Evolutionary conservation across 1,139 yeast genomes (phyloP), one percentile per base, ranked within the genome.

Genomic region (Suhomyces coccinellae): DNA sequence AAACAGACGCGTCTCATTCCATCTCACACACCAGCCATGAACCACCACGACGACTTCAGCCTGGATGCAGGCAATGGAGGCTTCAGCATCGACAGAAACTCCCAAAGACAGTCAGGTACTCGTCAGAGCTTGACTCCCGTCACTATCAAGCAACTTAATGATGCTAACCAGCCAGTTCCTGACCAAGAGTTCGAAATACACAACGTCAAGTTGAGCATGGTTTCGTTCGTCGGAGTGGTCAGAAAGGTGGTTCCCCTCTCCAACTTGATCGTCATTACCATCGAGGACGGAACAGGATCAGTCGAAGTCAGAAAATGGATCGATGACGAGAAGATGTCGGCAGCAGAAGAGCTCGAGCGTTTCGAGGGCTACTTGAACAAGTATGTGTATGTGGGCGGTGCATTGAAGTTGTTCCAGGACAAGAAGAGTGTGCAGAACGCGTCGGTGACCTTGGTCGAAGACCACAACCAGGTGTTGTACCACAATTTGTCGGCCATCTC

Each of bases 241-340:
- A 73, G 90, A 54, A 77, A 78, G 47, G 77, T 85, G 22, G 76
- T 75, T 12, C 80, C 79, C 43, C 76, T 77, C 41, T 75, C 84
- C 0, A 73, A 84, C 16, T 72, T 79, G 9, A 67, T 83, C 33
- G 67, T 71, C 12, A 65, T 86, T 46, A 78, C 83, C 24, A 60
- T 89, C 16, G 96, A 89, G 57, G 97, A 91, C 60, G 96, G 96
- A 4, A 86, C 97, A 0, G 96, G 95, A 0, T 73, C 82, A 4
- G 69, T 83, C 17, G 89, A 85, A 38, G 77, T 87, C 35, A 78
- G 87, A 54, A 77, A 78, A 53, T 87, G 95, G 91, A 70, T 80
- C 39, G 83, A 83, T 51, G 82, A 81, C 30, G 73, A 71, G 36
- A 61, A 65, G 32, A 61, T 71, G 6, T 52, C 67, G 5, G 62